These are phyloP conservation scores for Geotrichum europaeum DNA, from an alignment of 1,139 yeast genomes.

Conservation along the genomic window DNA sequence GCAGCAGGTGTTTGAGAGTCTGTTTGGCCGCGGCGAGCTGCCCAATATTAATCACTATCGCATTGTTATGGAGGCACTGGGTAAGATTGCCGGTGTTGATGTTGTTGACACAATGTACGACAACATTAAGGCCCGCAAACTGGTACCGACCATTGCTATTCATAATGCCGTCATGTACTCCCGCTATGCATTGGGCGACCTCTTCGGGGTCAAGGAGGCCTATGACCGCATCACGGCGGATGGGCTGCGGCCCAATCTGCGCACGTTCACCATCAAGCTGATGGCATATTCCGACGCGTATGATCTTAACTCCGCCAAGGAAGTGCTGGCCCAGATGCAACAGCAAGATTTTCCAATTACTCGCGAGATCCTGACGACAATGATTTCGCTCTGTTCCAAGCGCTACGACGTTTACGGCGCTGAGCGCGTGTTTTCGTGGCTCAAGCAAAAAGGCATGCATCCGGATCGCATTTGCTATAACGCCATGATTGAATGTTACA, in stretches of 20 bases:
- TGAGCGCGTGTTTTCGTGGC: conserved; percentile 29
- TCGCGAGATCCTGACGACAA: conserved; percentile 25
- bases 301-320: conserved; percentile 32
- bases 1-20: conserved; percentile 55
- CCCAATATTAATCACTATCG: conserved; percentile 58
- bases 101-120: conserved; percentile 50
- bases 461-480: conserved; percentile 30
- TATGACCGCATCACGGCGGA: conserved; percentile 40
- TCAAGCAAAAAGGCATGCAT: conserved; percentile 19
- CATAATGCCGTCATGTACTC: conserved; percentile 44
- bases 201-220: conserved; percentile 41
- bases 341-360: conserved; percentile 26
- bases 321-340: conserved; percentile 28
- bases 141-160: conserved; percentile 46
- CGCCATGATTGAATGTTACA: conserved; percentile 26
- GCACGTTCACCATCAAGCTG: conserved; percentile 28
- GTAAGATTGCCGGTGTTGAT: conserved; percentile 49
- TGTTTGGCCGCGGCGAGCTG: conserved; percentile 51
- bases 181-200: conserved; percentile 43
- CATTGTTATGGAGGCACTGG: conserved; percentile 58
- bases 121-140: conserved; percentile 41
- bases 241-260: conserved; percentile 33
- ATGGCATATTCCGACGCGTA: conserved; percentile 28
- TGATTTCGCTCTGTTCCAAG: conserved; percentile 31
- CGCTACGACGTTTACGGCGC: conserved; percentile 31